These are phyloP conservation scores for Scheffersomyces stipitis DNA, from an alignment of 805 yeast genomes.

Conservation along the genomic window DNA sequence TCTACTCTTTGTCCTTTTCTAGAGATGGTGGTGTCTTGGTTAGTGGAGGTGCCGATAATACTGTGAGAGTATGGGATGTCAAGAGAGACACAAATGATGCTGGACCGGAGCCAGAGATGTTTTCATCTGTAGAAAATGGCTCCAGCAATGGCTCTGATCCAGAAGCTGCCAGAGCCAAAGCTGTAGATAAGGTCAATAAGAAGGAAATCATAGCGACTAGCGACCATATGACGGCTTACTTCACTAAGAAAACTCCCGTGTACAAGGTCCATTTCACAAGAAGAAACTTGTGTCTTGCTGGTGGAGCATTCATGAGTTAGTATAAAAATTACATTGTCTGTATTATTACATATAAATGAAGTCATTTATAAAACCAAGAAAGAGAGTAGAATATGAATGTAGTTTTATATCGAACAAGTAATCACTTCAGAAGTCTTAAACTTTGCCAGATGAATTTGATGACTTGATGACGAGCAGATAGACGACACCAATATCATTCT, in stretches of 20 bases:
- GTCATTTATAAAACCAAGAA: too few species aligned
- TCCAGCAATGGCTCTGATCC: conserved; percentile 6
- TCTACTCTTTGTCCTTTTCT: conserved; percentile 81
- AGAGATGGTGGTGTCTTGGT: conserved; percentile 87
- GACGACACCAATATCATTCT: too few species aligned
- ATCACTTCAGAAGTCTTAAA: too few species aligned
- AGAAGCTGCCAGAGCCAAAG: conserved; percentile 5
- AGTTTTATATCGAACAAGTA: too few species aligned
- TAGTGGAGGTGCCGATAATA: conserved; percentile 88
- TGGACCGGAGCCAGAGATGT: conserved; percentile 75
- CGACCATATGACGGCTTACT: conserved; percentile 91
- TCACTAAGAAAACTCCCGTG: conserved; percentile 92
- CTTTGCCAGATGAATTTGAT: too few species aligned
- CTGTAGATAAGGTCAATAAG: conserved; percentile 53
- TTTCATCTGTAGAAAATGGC: conserved; percentile 26
- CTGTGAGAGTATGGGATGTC: conserved; percentile 95
- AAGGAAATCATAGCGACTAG: conserved; percentile 76
- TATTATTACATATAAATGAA: neutral
- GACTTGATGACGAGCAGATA: too few species aligned
- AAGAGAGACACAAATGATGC: conserved; percentile 80
- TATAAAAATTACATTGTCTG: neutral
- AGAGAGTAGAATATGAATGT: too few species aligned
- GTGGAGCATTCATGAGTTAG: conserved; percentile 69
- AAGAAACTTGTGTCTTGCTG: conserved; percentile 87
- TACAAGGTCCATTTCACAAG: conserved; percentile 91